These are phyloP conservation scores for Murraya paniculata DNA, from an alignment of 345 rosid species.

Conservation along the genomic window DNA sequence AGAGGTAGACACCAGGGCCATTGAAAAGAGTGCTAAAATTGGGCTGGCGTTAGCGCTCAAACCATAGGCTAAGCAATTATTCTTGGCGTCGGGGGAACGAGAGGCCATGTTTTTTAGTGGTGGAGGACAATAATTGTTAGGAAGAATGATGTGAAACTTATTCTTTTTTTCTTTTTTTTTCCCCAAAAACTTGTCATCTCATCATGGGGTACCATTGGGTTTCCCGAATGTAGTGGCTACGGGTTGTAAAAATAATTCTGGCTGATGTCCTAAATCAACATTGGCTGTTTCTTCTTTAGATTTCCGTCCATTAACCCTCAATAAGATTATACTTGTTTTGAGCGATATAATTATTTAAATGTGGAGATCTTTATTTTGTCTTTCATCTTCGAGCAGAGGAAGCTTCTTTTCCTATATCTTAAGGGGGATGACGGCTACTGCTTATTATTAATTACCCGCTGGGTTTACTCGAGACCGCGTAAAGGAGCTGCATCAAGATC, in stretches of 20 bases:
- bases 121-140: constrained; percentile 34
- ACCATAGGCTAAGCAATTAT: constrained; percentile 39
- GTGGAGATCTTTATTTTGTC: not conserved
- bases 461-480: too few species aligned
- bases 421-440: too few species aligned
- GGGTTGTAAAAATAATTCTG: constrained; percentile 45
- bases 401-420: not conserved
- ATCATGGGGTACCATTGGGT: constrained; percentile 14
- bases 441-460: too few species aligned
- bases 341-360: not conserved
- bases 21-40: constrained; percentile 90
- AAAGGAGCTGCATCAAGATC: too few species aligned
- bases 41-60: constrained; percentile 88
- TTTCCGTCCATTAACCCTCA: not conserved
- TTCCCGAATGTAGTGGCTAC: constrained; percentile 24
- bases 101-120: constrained; percentile 7
- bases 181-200: not conserved
- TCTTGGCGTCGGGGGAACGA: constrained; percentile 11
- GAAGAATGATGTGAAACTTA: constrained; percentile 9
- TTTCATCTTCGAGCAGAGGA: not conserved
- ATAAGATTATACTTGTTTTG: constrained; percentile 18
- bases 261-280: constrained; percentile 21
- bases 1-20: constrained; percentile 83
- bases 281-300: constrained; percentile 9
- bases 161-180: not conserved